Conservation (phyloP, 1,284 basidiomycete species). For the Thelephora terrestris region DNA sequence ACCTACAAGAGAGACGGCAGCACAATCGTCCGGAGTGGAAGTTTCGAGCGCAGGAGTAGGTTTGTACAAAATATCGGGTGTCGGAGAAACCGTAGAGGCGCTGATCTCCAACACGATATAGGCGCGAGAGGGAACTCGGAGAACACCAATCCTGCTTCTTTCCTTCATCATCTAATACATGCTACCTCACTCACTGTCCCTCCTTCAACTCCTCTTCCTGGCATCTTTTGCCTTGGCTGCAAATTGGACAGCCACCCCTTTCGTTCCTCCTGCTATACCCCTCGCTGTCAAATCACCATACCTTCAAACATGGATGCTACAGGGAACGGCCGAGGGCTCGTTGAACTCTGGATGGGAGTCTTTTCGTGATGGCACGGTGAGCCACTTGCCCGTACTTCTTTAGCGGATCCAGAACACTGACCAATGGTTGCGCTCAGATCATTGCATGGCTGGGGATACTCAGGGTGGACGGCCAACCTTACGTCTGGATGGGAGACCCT, state of each 20-base stretch:
- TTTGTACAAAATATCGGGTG: no score
- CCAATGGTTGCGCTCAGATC: background rate
- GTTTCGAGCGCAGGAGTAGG: no score
- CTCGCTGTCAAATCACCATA: constrained; percentile 12
- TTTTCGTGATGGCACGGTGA: constrained; percentile 4
- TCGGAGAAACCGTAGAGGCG: no score
- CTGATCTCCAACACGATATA: no score
- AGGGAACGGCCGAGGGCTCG: background rate
- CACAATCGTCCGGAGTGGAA: no score
- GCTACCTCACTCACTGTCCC: no score
- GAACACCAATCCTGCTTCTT: no score
- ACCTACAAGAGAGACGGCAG: no score
- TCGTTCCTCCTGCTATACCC: constrained; percentile 10
- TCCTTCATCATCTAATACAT: no score
- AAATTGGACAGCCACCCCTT: background rate
- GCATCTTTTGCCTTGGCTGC: no score
- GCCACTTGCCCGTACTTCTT: background rate
- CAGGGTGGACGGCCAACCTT: constrained; percentile 13
- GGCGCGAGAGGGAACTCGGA: no score
- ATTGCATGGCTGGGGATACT: constrained; percentile 14
- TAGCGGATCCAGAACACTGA: background rate
- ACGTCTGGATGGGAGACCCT: constrained; percentile 1
- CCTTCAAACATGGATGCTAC: constrained; percentile 10
- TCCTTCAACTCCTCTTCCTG: no score
- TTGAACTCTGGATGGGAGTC: constrained; percentile 6